Percentiles rank a stretch among this genome's conserved stretches.
These are phyloP conservation scores for Dactylellina sp. DNA, from an alignment of 2,329 filamentous ascomycete species.

Conservation along the genomic window DNA sequence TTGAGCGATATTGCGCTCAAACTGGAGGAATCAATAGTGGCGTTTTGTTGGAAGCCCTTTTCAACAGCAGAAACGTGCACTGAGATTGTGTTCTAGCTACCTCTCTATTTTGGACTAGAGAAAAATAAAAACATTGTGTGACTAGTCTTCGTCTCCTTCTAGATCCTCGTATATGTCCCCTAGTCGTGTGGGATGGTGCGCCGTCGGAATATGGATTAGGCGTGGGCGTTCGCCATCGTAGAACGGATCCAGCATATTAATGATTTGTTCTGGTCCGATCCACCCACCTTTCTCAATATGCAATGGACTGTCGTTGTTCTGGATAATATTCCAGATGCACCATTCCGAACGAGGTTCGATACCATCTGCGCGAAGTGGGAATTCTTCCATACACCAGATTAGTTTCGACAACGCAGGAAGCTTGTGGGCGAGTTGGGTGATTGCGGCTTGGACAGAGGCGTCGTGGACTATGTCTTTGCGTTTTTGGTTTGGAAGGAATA, in stretches of 20 bases:
- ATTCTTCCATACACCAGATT: constrained; percentile 25
- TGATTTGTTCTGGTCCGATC: constrained; percentile 13
- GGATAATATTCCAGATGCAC: constrained; percentile 7
- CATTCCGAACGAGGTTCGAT: constrained; percentile 15
- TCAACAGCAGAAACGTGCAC: too few species aligned
- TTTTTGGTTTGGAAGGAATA: constrained; percentile 17
- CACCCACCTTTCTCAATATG: constrained; percentile 4
- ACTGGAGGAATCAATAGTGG: too few species aligned
- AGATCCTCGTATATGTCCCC: constrained; percentile 2
- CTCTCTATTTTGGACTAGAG: too few species aligned
- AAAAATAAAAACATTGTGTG: too few species aligned
- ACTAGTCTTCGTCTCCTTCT: not conserved
- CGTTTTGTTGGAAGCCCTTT: too few species aligned
- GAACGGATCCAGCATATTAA: constrained; percentile 9
- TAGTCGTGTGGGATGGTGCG: not conserved
- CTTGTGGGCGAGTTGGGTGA: not conserved
- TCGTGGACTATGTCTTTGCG: not conserved
- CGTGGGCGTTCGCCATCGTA: constrained; percentile 10
- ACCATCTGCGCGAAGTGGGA: constrained; percentile 3
- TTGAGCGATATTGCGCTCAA: too few species aligned
- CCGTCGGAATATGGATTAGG: not conserved
- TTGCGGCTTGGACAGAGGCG: not conserved
- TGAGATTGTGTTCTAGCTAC: too few species aligned
- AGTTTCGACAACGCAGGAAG: not conserved
- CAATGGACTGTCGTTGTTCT: not conserved